Percentiles rank a stretch among this genome's conserved stretches.
These are phyloP conservation scores for Cardiospermum halicacabum DNA, from an alignment of 345 rosid species.

Conservation along the genomic window DNA sequence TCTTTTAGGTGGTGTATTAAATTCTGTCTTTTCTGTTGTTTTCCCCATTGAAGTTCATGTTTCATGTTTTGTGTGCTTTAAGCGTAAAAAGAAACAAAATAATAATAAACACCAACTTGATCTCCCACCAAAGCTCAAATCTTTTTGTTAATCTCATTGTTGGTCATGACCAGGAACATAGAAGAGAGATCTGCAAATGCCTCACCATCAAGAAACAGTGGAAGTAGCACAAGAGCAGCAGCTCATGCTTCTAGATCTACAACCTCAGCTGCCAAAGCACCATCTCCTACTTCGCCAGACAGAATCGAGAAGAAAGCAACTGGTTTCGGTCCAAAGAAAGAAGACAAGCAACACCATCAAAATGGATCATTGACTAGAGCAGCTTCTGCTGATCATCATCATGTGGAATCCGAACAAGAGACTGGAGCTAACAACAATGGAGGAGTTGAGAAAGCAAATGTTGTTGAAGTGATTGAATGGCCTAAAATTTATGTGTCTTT, in stretches of 20 bases:
- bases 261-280: conserved; percentile 31
- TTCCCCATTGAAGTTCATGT: conserved; percentile 1
- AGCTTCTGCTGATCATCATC: neutral
- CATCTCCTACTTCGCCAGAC: conserved; percentile 48
- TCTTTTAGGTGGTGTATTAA: conserved; percentile 23
- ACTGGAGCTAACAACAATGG: conserved; percentile 2
- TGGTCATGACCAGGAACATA: conserved; percentile 50
- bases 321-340: conserved; percentile 21
- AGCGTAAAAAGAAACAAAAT: neutral
- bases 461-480: conserved; percentile 42
- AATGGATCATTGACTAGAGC: conserved; percentile 33
- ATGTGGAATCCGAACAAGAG: conserved; percentile 23
- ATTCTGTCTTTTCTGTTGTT: neutral
- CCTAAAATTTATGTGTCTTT: conserved; percentile 50
- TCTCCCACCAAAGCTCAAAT: conserved; percentile 1
- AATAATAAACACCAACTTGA: conserved; percentile 1
- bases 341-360: conserved; percentile 24
- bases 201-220: conserved; percentile 43
- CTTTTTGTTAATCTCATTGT: conserved; percentile 4
- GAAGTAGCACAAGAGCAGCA: conserved; percentile 22
- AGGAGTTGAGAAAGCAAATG: conserved; percentile 21
- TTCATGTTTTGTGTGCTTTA: neutral
- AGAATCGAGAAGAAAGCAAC: conserved; percentile 40
- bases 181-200: conserved; percentile 51
- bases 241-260: conserved; percentile 50